phyloP scores from a whole-genome alignment of 2,329 filamentous ascomycete genomes.

The Harringtonia lauricola region DNA sequence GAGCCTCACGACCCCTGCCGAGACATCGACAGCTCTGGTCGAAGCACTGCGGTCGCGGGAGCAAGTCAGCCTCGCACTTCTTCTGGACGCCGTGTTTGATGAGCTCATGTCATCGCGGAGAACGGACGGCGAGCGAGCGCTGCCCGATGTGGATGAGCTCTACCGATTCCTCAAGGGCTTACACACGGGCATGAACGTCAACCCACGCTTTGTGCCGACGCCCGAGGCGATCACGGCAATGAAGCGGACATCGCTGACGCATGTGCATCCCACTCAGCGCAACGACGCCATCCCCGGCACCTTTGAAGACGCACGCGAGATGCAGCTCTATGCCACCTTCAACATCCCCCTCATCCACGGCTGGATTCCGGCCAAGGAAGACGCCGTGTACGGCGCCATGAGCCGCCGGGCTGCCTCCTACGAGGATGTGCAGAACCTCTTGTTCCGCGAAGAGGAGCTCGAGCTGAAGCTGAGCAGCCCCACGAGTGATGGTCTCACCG shows the following conservation, averaged over 20 bases:
- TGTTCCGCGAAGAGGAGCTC: constrained; percentile 82
- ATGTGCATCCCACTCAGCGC: constrained; percentile 39
- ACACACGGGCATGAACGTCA: constrained; percentile 97
- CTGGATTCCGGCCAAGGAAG: constrained; percentile 66
- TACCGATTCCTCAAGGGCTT: constrained; percentile 80
- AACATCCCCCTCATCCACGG: constrained; percentile 82
- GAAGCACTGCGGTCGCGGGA: constrained; percentile 71
- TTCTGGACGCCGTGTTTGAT: constrained; percentile 85
- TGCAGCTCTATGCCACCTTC: constrained; percentile 86
- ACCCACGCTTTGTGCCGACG: constrained; percentile 69
- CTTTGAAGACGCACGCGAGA: constrained; percentile 80
- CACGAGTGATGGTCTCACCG: constrained; percentile 41
- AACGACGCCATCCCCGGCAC: constrained; percentile 48
- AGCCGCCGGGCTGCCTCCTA: constrained; percentile 69
- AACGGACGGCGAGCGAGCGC: constrained; percentile 46
- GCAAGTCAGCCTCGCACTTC: constrained; percentile 73
- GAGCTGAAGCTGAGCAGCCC: constrained; percentile 59
- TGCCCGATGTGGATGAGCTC: constrained; percentile 81
- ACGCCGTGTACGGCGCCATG: constrained; percentile 59
- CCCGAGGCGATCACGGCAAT: constrained; percentile 33
- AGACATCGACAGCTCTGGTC: constrained; percentile 58
- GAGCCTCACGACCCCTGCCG: constrained; percentile 65
- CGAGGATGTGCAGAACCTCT: constrained; percentile 81
- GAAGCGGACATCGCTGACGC: constrained; percentile 39
- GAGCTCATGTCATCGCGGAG: constrained; percentile 75